Evolutionary conservation across 352 stramenopile species (phyloP), one percentile per base, ranked within the genome.

Genomic region (Saprolegnia parasitica): DNA sequence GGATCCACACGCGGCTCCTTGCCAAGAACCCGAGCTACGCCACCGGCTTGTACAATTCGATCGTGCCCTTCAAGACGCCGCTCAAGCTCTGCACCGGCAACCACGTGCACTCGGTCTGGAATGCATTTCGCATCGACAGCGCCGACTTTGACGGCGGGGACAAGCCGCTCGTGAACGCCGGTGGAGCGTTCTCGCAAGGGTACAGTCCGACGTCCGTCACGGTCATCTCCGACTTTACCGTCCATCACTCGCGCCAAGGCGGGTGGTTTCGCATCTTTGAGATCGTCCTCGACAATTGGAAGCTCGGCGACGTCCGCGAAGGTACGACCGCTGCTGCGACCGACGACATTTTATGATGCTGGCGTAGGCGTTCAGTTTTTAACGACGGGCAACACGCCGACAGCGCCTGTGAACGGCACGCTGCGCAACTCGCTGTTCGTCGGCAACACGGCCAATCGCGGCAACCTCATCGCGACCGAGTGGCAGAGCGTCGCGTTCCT

Each of bases 401-500:
- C 60, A 8, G 37, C 71, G 3, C 52, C 73, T 11, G 62, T 76
- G 1, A 76, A 77, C 21, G 77, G 72, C 5, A 78, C 74, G 47
- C 60, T 82, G 5, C 64, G 55, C 49, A 79, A 82, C 71, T 78
- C 74, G 40, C 71, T 73, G 0, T 80, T 82, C 40, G 76, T 82
- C 10, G 76, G 76, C 6, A 70, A 72, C 58, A 76, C 76, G 4
- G 46, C 64, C 5, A 82, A 82, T 64, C 74, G 74, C n/a, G 76
- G 76, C n/a, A 82, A 80, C 65, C 54, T 78, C 2, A 70, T 79
- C 9, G 20, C 20, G 29, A 77, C 57, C 21, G 56, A 40, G 15
- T 82, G 73, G 71, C 76, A 82, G 63, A 73, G 63, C 18, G 55
- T 80, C 42, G 79, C 79, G 67, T 82, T 71, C 57, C 55, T 82